Conservation (phyloP, 257 asterid species). For the Forsythia viridissima region DNA sequence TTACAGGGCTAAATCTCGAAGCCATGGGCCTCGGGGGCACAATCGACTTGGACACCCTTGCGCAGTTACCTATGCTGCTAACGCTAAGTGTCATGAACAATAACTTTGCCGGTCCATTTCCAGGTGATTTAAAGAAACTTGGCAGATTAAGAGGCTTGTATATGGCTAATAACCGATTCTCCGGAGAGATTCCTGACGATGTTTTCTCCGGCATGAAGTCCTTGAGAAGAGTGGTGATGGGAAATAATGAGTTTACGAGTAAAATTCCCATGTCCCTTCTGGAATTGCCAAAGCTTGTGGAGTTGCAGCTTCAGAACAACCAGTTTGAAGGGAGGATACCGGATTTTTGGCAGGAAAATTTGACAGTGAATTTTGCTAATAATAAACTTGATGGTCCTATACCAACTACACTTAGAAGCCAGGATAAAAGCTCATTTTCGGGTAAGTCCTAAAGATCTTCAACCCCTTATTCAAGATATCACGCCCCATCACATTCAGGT, state of each 20-base stretch:
- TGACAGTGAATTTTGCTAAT: constrained; percentile 28
- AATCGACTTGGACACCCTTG: constrained; percentile 24
- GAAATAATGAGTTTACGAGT: constrained; percentile 30
- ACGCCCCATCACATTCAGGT: not conserved
- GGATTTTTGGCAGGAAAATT: constrained; percentile 27
- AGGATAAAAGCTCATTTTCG: constrained; percentile 18
- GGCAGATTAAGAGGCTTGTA: constrained; percentile 27
- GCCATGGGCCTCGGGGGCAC: constrained; percentile 28
- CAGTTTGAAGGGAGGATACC: constrained; percentile 35
- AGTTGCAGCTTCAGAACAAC: constrained; percentile 41
- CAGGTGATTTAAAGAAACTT: constrained; percentile 26
- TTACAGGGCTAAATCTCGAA: constrained; percentile 28
- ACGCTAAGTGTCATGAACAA: constrained; percentile 33
- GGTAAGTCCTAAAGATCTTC: constrained; percentile 24
- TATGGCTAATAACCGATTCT: constrained; percentile 35
- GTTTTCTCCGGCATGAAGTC: constrained; percentile 35
- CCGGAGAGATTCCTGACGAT: constrained; percentile 31
- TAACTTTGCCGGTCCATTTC: constrained; percentile 27
- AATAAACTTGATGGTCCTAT: constrained; percentile 37
- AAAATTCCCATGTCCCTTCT: constrained; percentile 35
- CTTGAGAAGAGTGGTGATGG: constrained; percentile 31
- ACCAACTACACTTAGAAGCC: constrained; percentile 23
- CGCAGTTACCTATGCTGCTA: constrained; percentile 18
- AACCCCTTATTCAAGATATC: not conserved
- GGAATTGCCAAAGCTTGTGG: constrained; percentile 35